Percentiles rank a stretch among this genome's conserved stretches.
Evolutionary conservation across 495 filamentous ascomycete species (phyloP).

Genomic region (Podospora tetraspora): DNA sequence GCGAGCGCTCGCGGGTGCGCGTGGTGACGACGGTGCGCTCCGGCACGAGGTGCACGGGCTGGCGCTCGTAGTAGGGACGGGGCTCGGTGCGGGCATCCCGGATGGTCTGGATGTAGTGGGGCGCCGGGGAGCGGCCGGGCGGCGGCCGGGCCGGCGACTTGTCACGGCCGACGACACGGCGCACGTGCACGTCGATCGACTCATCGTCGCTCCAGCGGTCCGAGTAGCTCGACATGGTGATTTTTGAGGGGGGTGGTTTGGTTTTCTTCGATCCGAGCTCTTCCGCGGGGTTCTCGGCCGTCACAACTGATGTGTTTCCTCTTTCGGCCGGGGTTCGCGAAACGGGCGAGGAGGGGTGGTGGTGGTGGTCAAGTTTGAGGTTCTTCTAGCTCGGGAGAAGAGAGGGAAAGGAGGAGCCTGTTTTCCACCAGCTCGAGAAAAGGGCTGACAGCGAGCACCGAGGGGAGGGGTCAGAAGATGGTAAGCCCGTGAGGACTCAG

Average conservation of each 20-base stretch:
- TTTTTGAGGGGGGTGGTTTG: background rate
- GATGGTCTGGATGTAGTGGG: constrained; percentile 38
- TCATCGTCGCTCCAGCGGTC: constrained; percentile 28
- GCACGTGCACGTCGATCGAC: constrained; percentile 42
- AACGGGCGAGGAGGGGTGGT: background rate
- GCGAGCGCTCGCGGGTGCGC: constrained; percentile 34
- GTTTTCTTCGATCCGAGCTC: background rate
- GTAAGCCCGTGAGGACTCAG: constrained; percentile 19
- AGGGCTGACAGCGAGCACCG: constrained; percentile 15
- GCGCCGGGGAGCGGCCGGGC: constrained; percentile 28
- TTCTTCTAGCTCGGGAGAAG: background rate
- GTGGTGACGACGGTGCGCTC: constrained; percentile 37
- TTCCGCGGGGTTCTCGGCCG: background rate
- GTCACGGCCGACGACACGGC: constrained; percentile 26
- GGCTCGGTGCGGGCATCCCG: constrained; percentile 17
- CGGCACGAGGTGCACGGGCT: constrained; percentile 27
- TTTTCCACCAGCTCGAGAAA: constrained; percentile 7
- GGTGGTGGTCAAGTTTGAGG: background rate
- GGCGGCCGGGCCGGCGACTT: constrained; percentile 21
- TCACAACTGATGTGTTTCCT: background rate
- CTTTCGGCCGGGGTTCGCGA: background rate
- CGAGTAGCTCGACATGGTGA: constrained; percentile 20
- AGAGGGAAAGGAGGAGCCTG: background rate
- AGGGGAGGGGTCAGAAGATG: constrained; percentile 34
- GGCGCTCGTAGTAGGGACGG: constrained; percentile 29